Evolutionary conservation across 331 rosid genomes (phyloP).

Genomic region (Malus hybrid): DNA sequence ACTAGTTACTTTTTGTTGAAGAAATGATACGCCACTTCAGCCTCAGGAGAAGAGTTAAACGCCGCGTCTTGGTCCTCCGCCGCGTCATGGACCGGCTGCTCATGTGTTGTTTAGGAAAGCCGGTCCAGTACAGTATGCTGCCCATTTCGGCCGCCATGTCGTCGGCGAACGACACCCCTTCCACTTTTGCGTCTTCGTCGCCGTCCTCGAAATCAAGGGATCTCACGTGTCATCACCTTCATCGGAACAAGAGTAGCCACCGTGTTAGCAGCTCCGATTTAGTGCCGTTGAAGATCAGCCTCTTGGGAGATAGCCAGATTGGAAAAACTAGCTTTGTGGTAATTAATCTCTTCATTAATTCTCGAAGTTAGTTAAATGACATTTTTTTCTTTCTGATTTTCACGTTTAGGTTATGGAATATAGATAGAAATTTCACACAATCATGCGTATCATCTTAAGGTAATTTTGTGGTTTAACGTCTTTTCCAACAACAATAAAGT

Average conservation of each 20-base stretch:
- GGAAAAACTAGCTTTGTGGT: conserved; percentile 95
- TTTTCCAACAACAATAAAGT: too few species aligned
- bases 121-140: conserved; percentile 41
- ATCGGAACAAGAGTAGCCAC: neutral
- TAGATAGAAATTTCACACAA: too few species aligned
- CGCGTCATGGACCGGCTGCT: conserved; percentile 45
- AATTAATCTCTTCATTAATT: neutral
- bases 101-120: conserved; percentile 44
- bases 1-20: neutral
- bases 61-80: conserved; percentile 47
- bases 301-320: conserved; percentile 72
- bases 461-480: too few species aligned
- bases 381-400: too few species aligned
- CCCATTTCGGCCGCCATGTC: conserved; percentile 18
- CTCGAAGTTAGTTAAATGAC: too few species aligned
- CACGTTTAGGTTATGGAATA: too few species aligned
- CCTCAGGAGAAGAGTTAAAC: conserved; percentile 29
- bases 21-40: conserved; percentile 5
- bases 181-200: neutral
- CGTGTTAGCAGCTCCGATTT: conserved; percentile 48
- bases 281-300: conserved; percentile 76
- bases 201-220: neutral
- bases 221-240: neutral
- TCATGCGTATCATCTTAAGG: too few species aligned
- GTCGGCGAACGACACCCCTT: neutral